Evolutionary conservation across 2,329 filamentous ascomycete species (phyloP), one percentile per base, ranked within the genome.

Genomic region (Talaromyces rugulosus): DNA sequence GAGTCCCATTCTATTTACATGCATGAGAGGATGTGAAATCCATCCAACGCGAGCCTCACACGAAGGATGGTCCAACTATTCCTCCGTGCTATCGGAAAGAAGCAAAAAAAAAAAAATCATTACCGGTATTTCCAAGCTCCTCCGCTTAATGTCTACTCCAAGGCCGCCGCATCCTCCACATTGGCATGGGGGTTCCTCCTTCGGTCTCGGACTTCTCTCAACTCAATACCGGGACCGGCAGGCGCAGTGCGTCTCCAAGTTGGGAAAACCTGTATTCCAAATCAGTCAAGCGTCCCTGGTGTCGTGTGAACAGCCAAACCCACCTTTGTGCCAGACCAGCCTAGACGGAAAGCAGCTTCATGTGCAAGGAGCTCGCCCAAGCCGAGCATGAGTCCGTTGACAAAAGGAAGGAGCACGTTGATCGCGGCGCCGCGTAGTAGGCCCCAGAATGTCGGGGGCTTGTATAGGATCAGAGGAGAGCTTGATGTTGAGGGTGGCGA

Each of bases 301-400:
- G 27, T 11, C 5, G 1, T 31, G 12, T 18, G 18, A 27, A 14
- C 18, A 47, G 18, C 44, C 18, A 27, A 23, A 27, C 85, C 54
- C 83, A 97, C 95, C 87, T 95, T 96, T 63, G 95, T 98, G 60
- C 89, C 89, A 66, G 90, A 88, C 95, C 95, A 99, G 64, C 95
- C 95, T 69, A 98, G 80, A 71, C 94, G 83, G 73, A 94, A 99
- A 1, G 95, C 95, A 57, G 91, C 89, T 80, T 99, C 95, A 73
- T 99, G 95, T 60, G 95, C 95, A 76, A 99, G 94, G 58, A 99
- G 80, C 80, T 99, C 95, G 68, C 95, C 95, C 72, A 99, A 97
- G 2, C 95, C 95, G 71, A 99, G 80, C 95, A 99, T 99, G 82
- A 99, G 85, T 54, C 95, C 95, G 78, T 99, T 99, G 72, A 99